phyloP scores from a whole-genome alignment of 257 asterid genomes.

The Cordia subcordata region DNA sequence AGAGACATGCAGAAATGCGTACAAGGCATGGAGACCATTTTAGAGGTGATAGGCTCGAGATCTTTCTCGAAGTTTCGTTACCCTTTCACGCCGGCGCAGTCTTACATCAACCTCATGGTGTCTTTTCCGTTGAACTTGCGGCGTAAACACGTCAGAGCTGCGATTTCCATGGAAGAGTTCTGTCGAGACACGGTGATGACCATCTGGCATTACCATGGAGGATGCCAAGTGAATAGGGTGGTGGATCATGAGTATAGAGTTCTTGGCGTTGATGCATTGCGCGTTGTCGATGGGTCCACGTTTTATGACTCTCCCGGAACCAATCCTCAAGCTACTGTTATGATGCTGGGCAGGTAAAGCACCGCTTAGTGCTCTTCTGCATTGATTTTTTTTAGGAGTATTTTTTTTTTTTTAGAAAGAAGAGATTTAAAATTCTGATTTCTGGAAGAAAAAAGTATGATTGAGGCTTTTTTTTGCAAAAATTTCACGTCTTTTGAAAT shows the following conservation, averaged over 20 bases:
- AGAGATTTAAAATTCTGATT: too few relatives aligned
- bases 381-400: not conserved
- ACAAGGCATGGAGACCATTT: constrained; percentile 46
- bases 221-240: constrained; percentile 65
- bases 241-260: constrained; percentile 58
- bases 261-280: constrained; percentile 56
- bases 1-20: constrained; percentile 66
- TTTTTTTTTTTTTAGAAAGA: too few relatives aligned
- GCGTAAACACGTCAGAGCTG: constrained; percentile 29
- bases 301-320: constrained; percentile 62
- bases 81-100: constrained; percentile 34
- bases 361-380: not conserved
- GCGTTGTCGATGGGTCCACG: constrained; percentile 80
- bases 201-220: constrained; percentile 93
- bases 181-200: constrained; percentile 71
- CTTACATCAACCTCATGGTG: constrained; percentile 32
- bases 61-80: constrained; percentile 36
- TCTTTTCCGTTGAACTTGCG: constrained; percentile 45
- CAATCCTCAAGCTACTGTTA: constrained; percentile 91
- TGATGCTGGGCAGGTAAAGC: constrained; percentile 87
- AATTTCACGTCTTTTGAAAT: too few relatives aligned
- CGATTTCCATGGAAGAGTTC: constrained; percentile 49
- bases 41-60: constrained; percentile 36
- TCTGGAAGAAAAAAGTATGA: too few relatives aligned
- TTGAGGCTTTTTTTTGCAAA: too few relatives aligned